Conservation (phyloP, 1,284 basidiomycete species). For the Austroboletus novae-zelandiae region DNA sequence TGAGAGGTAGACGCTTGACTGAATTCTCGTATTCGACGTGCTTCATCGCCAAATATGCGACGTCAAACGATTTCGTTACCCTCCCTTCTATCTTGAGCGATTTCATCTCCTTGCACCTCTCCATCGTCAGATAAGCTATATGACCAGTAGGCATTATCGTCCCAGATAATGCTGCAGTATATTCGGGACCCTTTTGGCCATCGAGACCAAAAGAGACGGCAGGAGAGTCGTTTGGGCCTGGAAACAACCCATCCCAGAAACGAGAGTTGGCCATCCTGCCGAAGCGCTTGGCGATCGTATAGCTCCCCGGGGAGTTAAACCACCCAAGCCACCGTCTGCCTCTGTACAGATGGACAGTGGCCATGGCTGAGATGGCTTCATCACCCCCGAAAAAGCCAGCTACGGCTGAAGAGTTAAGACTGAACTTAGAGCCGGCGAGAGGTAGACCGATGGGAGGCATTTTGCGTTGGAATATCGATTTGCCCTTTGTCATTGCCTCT, state of each 20-base stretch:
- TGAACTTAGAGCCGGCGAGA: not conserved
- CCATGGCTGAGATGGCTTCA: not conserved
- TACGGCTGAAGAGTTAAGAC: not conserved
- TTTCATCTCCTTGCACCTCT: not conserved
- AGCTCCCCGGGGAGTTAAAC: not conserved
- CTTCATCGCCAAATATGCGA: not conserved
- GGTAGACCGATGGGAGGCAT: not conserved
- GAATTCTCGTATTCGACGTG: not conserved
- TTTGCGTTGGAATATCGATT: too few relatives aligned
- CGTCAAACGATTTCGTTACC: not conserved
- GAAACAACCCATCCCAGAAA: not conserved
- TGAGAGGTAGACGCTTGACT: not conserved
- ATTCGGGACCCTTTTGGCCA: not conserved
- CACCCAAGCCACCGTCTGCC: not conserved
- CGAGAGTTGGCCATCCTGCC: not conserved
- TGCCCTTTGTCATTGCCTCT: too few relatives aligned
- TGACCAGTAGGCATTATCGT: not conserved
- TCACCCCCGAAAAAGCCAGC: not conserved
- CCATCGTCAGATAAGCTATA: not conserved
- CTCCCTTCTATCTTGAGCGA: not conserved
- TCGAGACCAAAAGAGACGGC: not conserved
- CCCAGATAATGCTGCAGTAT: not conserved
- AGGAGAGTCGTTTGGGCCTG: not conserved
- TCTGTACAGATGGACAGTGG: not conserved
- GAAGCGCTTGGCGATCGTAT: not conserved